Evolutionary conservation across 75 land plant genomes (phyloP).

Genomic region (Isoetes taiwanensis): DNA sequence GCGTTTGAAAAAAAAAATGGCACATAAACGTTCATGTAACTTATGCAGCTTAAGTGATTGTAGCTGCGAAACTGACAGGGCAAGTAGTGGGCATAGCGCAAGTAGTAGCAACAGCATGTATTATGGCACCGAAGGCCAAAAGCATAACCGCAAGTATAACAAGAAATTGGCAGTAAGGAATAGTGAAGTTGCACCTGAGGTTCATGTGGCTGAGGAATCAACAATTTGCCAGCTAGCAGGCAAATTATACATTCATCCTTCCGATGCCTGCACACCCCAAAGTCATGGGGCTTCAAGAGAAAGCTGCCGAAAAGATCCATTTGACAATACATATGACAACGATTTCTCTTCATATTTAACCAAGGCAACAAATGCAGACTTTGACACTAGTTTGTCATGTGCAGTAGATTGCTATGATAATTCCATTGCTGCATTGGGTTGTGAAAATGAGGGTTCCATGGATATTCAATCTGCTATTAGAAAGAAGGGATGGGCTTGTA

Average conservation of each 20-base stretch:
- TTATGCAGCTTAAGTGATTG: constrained; percentile 71
- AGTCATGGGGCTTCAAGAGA: neutral
- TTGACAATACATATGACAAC: constrained; percentile 26
- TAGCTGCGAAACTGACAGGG: constrained; percentile 91
- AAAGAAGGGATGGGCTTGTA: constrained; percentile 93
- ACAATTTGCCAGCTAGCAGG: too few relatives aligned
- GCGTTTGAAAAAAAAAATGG: constrained; percentile 70
- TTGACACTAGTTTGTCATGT: constrained; percentile 34
- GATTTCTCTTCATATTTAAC: constrained; percentile 56
- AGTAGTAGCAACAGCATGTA: constrained; percentile 58
- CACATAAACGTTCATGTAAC: constrained; percentile 51
- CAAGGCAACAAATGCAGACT: constrained; percentile 32
- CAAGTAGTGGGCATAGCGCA: constrained; percentile 86
- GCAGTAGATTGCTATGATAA: constrained; percentile 71
- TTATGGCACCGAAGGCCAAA: constrained; percentile 5
- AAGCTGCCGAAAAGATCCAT: neutral
- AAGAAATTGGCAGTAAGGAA: constrained; percentile 23
- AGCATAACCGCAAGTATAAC: constrained; percentile 40
- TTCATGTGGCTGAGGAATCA: too few relatives aligned
- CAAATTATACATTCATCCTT: too few relatives aligned
- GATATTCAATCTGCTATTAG: constrained; percentile 40
- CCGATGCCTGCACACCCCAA: neutral
- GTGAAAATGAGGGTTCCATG: constrained; percentile 18
- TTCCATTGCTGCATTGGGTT: constrained; percentile 45
- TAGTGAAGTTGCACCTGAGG: neutral